Evolutionary conservation across 2,329 filamentous ascomycete genomes (phyloP), one percentile per base, ranked within the genome.

Genomic region (Gaeumannomyces tritici): DNA sequence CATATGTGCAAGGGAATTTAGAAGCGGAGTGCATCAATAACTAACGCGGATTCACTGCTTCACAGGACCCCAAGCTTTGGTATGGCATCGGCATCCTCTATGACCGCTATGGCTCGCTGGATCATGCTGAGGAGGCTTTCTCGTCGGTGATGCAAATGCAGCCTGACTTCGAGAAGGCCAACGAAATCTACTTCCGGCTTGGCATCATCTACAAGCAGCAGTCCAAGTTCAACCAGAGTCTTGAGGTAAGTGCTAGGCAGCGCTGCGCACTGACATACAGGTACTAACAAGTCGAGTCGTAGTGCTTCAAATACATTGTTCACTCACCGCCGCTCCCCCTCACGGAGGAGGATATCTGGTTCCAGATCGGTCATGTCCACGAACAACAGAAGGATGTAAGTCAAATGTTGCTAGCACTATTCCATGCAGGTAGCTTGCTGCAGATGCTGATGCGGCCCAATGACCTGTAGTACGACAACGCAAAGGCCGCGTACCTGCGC

Each of bases 161-260:
- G 70, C 95, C 93, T 5, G 89, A 92, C 69, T 98, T 98, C 69
- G 95, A 99, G 72, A 99, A 99, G 82, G 93, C 93, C 63, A 98
- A 98, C 71, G 95, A 99, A 74, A 98, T 99, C 62, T 99, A 98
- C 75, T 99, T 99, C 77, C 87, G 95, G 31, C 83, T 99, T 11
- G 95, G 95, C n/a, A 99, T 99, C 78, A 98, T 99, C 67, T 98
- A 98, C 80, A 99, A 99, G 75, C 93, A 98, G 71, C 95, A 98
- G 73, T 89, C 93, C 65, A 98, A 98, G 74, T 99, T 93, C 73
- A 81, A 82, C 61, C 89, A 96, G 72, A 97, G 93, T 80, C 80
- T 98, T 57, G 95, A 98, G 77, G 93, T 96, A 80, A 70, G 80
- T 74, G 57, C 62, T 64, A 35, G 70, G 65, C 31, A 18, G 11